Percentiles rank a stretch among this genome's conserved stretches.
phyloP scores from a whole-genome alignment of 2,329 filamentous ascomycete species.

The Talaromyces sp. region DNA sequence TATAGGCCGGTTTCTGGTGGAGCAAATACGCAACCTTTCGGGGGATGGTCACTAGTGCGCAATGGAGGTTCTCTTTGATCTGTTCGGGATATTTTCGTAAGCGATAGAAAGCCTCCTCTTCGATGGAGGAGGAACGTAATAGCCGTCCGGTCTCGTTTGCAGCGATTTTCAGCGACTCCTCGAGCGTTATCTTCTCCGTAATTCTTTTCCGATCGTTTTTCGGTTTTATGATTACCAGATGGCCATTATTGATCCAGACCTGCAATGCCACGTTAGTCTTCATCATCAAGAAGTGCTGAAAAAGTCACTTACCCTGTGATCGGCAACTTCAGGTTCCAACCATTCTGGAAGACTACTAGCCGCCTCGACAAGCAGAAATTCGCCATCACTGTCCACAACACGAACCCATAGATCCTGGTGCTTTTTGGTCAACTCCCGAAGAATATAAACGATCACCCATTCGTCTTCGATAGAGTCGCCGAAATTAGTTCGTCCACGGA shows the following conservation, averaged over 20 bases:
- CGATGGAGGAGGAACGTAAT: conserved; percentile 70
- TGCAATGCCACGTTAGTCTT: conserved; percentile 27
- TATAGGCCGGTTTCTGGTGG: conserved; percentile 69
- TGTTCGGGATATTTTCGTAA: conserved; percentile 78
- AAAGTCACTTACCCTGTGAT: conserved; percentile 60
- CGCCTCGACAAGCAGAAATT: conserved; percentile 92
- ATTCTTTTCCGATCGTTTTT: conserved; percentile 46
- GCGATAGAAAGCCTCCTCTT: conserved; percentile 88
- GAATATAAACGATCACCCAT: conserved; percentile 90
- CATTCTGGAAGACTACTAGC: conserved; percentile 83
- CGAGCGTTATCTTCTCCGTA: conserved; percentile 56
- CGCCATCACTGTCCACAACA: conserved; percentile 83
- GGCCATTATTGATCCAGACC: conserved; percentile 82
- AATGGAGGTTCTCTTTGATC: conserved; percentile 73
- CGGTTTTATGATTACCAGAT: conserved; percentile 68
- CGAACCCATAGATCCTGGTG: conserved; percentile 77
- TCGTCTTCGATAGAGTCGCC: conserved; percentile 96
- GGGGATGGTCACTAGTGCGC: conserved; percentile 70
- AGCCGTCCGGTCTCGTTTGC: conserved; percentile 56
- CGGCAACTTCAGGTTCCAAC: conserved; percentile 87
- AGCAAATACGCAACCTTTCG: conserved; percentile 78
- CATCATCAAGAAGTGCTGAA: not conserved
- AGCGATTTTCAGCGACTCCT: conserved; percentile 65
- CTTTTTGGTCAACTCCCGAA: conserved; percentile 74
- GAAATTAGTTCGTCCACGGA: conserved; percentile 79